Conservation (phyloP, 208 protist genomes). For the Angomonas desouzai region DNA sequence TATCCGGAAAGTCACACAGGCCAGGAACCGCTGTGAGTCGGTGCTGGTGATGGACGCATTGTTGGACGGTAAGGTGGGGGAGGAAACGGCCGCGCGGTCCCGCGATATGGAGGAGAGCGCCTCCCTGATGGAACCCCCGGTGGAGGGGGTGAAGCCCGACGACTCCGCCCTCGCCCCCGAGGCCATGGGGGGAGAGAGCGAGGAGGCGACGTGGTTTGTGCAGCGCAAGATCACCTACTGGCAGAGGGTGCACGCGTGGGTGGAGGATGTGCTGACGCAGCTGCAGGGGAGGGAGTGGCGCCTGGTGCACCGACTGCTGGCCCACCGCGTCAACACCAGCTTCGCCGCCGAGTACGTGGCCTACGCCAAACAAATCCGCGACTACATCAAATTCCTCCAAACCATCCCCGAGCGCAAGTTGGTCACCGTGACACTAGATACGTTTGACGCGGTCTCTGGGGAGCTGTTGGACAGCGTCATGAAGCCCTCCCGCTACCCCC, state of each 20-base stretch:
- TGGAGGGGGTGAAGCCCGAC: background rate
- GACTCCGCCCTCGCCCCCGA: background rate
- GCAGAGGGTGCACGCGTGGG: conserved; percentile 59
- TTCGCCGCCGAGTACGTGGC: conserved; percentile 67
- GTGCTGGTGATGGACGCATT: conserved; percentile 54
- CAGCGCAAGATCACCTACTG: conserved; percentile 71
- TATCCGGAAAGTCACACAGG: conserved; percentile 52
- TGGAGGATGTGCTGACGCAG: conserved; percentile 66
- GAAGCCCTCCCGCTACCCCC: conserved; percentile 40
- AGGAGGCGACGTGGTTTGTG: conserved; percentile 18
- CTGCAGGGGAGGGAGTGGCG: conserved; percentile 80
- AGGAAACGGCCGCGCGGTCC: conserved; percentile 22
- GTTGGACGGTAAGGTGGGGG: conserved; percentile 27
- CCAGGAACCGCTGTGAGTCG: conserved; percentile 53
- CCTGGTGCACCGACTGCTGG: conserved; percentile 68
- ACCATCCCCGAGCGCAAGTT: conserved; percentile 57
- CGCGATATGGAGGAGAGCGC: background rate
- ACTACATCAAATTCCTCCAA: conserved; percentile 64
- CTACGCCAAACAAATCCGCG: conserved; percentile 46
- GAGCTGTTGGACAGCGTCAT: conserved; percentile 41
- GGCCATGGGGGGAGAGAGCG: background rate
- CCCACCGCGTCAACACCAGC: conserved; percentile 57
- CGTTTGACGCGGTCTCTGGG: conserved; percentile 24
- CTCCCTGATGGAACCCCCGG: background rate
- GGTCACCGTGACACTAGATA: conserved; percentile 21